These are phyloP conservation scores for Tuber aestivum DNA, from an alignment of 495 filamentous ascomycete species.

Conservation along the genomic window DNA sequence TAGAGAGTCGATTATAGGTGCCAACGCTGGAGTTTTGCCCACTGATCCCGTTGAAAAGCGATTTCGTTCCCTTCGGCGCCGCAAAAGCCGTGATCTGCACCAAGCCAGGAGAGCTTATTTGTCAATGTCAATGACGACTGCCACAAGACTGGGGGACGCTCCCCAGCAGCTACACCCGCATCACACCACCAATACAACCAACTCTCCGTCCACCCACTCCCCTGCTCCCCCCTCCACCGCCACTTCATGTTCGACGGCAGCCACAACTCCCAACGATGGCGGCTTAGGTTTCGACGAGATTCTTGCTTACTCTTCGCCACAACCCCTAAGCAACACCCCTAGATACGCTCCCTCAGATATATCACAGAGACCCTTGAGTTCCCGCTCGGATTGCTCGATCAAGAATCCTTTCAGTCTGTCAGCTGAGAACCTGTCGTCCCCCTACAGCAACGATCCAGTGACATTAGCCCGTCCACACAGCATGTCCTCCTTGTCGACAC, in stretches of 20 bases:
- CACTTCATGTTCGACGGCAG: background rate
- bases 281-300: conserved; percentile 24
- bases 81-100: conserved; percentile 37
- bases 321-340: conserved; percentile 16
- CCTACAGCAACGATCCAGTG: conserved; percentile 27
- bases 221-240: background rate
- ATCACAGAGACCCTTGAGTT: conserved; percentile 28
- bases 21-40: conserved; percentile 17
- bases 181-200: conserved; percentile 8
- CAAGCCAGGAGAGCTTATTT: conserved; percentile 30
- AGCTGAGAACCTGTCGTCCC: conserved; percentile 23
- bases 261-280: background rate
- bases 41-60: conserved; percentile 26
- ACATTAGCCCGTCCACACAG: conserved; percentile 35
- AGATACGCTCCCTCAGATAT: conserved; percentile 28
- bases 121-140: conserved; percentile 23
- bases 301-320: conserved; percentile 25
- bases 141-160: conserved; percentile 22
- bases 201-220: background rate
- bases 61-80: conserved; percentile 32
- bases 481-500: conserved; percentile 36
- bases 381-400: conserved; percentile 25
- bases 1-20: background rate
- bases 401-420: conserved; percentile 30
- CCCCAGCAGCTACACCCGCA: conserved; percentile 15